Percentiles rank a stretch among this genome's conserved stretches.
These are phyloP conservation scores for Tetratostichococcus sp. DNA, from an alignment of 139 green algal genomes.

Conservation along the genomic window DNA sequence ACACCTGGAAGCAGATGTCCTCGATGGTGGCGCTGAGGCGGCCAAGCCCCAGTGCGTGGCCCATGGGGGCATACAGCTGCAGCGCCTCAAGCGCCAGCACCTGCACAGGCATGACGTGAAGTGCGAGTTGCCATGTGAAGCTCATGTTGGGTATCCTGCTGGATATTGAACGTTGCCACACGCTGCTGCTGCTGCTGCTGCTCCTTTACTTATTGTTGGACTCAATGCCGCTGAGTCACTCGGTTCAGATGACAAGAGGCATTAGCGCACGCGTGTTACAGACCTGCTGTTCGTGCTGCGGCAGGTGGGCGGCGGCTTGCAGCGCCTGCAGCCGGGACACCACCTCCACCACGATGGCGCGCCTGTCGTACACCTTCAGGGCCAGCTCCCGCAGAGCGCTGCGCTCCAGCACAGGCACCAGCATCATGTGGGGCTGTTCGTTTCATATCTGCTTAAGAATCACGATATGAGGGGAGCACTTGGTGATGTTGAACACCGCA, in stretches of 20 bases:
- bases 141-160: too few species aligned
- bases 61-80: conserved; percentile 83
- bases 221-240: too few species aligned
- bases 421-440: neutral
- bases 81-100: conserved; percentile 66
- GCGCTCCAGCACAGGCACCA: conserved; percentile 2
- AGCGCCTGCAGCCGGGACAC: conserved; percentile 65
- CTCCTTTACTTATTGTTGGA: too few species aligned
- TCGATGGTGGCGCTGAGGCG: conserved; percentile 54
- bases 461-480: too few species aligned
- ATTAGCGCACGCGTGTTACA: too few species aligned
- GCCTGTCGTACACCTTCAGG: conserved; percentile 80
- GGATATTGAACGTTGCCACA: too few species aligned
- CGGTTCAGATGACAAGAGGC: too few species aligned
- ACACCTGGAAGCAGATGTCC: conserved; percentile 75
- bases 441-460: neutral
- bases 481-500: too few species aligned
- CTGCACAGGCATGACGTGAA: too few species aligned
- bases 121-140: too few species aligned
- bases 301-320: conserved; percentile 10
- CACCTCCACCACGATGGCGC: conserved; percentile 80
- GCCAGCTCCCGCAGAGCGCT: conserved; percentile 78
- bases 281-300: conserved; percentile 42
- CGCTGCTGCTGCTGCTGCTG: conserved; percentile 16
- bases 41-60: conserved; percentile 72